Base-by-base conservation (phyloP, 2,329 filamentous ascomycete genomes). In the Arthrobotrys entomopaga region DNA sequence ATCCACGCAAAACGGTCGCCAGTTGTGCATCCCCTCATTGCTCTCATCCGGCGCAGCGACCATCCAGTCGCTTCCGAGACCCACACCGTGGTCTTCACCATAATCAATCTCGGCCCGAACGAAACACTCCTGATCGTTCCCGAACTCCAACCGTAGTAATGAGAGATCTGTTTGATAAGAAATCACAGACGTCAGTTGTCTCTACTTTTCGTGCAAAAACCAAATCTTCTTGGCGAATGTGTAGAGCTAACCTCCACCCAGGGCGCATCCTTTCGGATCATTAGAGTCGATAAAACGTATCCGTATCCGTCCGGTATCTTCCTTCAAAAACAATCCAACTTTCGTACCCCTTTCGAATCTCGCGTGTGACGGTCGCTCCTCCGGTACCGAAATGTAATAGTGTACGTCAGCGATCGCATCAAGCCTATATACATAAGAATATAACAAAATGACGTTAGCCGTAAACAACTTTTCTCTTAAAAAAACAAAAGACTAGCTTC, bases 71-170 rank as follows among this genome's bases (percentile, higher is more conserved):
- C 70, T 74, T 5, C 70, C 70, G 11, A 74, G 42, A 19, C n/a
- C 49, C 22, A 67, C 63, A 15, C 70, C 70, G 1, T 74, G 57
- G 46, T 67, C 63, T 1, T 63, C 52, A n/a, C 70, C 70, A 50
- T 74, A 74, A 40, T 74, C 70, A 48, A 74, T 74, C 50, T 74
- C 70, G 11, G 70, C 70, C 15, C 70, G 49, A n/a, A 74, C 70
- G 26, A 74, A 74, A 20, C 70, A 74, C 49, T 74, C 70, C 24
- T 74, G 70, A 0, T 64, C 46, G 13, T 74, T 74, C n/a, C 42
- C 53, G 58, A 58, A 74, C 38, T 63, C 70, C 3, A 74, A 52
- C 5, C 57, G 63, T 22, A 74, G 34, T 16, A 74, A 24, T 6
- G 70, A 74, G 10, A 74, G 63, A 38, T 74, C 70, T 74, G 50